Evolutionary conservation across 2,329 filamentous ascomycete genomes (phyloP), one percentile per base, ranked within the genome.

Genomic region (Neonectria punicea): DNA sequence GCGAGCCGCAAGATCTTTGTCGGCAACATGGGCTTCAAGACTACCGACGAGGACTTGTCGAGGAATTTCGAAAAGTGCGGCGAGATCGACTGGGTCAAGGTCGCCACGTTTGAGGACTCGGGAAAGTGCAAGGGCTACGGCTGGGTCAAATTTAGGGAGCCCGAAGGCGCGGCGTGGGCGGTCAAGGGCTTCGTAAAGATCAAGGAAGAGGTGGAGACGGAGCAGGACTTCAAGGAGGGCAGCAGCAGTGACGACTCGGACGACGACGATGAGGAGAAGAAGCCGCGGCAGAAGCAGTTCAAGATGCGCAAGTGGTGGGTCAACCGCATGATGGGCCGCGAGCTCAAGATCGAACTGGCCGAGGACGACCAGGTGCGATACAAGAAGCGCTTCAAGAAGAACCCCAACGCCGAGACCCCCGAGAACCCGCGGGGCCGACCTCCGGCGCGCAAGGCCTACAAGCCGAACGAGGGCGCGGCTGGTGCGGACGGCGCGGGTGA

Each of bases 81-180:
- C 55, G 85, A 90, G 67, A 89, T 98, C 67, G 88, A 90, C 58
- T 92, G 92, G 82, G 87, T 93, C 69, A 95, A 97, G 81, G 84
- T 98, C 70, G 96, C 96, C 3, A 97, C 94, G 0, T 99, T 99
- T 76, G 93, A 98, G 79, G 97, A 99, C 79, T 91, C 91, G 20
- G 96, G 96, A 47, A 99, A 98, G 82, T 99, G 96, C 84, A 98
- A 98, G 82, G 97, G 96, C 18, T 99, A 92, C 81, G 96, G 91
- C 6, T 99, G 96, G 94, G 89, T 99, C 66, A 93, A 93, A 67
- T 99, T 98, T 80, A 90, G 91, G 76, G 90, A 94, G 55, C 76
- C 94, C 11, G 89, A 92, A 61, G 87, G 91, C 0, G 93, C 93
- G 0, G 88, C 90, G 54, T 81, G 80, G 78, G 81, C 81, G 0